Percentiles rank a stretch among this genome's conserved stretches.
phyloP scores from a whole-genome alignment of 1,284 basidiomycete genomes.

The Pseudozyma sp. region DNA sequence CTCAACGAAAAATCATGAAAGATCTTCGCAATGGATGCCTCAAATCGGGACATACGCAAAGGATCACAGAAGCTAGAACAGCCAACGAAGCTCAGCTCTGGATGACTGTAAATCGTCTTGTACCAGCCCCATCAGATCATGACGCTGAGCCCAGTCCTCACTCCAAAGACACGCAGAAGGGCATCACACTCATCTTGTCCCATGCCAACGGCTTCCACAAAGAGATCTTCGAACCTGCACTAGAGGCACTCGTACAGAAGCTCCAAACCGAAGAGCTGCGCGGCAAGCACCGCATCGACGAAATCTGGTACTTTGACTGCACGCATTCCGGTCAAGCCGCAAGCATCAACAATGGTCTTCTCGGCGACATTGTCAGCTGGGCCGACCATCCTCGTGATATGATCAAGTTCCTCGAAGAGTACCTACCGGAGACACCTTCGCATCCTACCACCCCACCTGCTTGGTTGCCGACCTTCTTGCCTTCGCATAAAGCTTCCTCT shows the following conservation, averaged over 20 bases:
- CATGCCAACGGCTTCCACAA: constrained; percentile 87
- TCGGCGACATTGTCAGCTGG: constrained; percentile 78
- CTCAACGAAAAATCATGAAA: constrained; percentile 26
- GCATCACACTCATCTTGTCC: constrained; percentile 77
- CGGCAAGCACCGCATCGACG: constrained; percentile 72
- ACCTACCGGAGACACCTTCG: constrained; percentile 71
- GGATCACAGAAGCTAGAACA: constrained; percentile 31
- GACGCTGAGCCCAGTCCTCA: constrained; percentile 8
- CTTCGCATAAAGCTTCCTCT: constrained; percentile 24
- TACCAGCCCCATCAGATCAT: constrained; percentile 25
- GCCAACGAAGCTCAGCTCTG: constrained; percentile 48
- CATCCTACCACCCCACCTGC: constrained; percentile 10
- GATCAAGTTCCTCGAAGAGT: constrained; percentile 77
- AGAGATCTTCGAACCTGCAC: constrained; percentile 79
- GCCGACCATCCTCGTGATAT: constrained; percentile 78
- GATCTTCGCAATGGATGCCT: constrained; percentile 13
- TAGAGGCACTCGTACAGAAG: constrained; percentile 71
- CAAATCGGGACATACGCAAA: constrained; percentile 16
- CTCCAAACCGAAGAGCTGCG: constrained; percentile 27
- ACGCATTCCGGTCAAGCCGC: constrained; percentile 82
- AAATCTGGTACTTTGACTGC: constrained; percentile 83
- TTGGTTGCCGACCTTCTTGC: constrained; percentile 50
- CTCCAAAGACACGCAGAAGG: constrained; percentile 16
- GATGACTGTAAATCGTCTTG: constrained; percentile 39
- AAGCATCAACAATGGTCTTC: constrained; percentile 75